These are phyloP conservation scores for Heritiera littoralis DNA, from an alignment of 345 rosid genomes.

Conservation along the genomic window DNA sequence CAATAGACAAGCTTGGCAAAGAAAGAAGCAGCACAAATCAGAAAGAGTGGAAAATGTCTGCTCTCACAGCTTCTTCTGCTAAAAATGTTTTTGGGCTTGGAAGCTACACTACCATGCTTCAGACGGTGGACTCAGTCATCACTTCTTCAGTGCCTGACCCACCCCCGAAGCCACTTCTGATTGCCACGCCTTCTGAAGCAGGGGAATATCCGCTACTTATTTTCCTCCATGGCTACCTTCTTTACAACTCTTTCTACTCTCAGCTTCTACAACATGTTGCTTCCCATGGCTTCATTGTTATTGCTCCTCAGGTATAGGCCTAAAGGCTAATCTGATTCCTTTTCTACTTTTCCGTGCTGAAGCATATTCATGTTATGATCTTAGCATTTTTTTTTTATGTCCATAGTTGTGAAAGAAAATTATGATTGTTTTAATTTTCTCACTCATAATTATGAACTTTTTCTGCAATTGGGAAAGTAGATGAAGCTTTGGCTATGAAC, in stretches of 20 bases:
- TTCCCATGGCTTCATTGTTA: conserved; percentile 85
- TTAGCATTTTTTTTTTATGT: too few species aligned
- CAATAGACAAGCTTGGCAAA: background rate
- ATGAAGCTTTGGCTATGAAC: background rate
- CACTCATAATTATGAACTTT: background rate
- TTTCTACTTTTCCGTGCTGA: background rate
- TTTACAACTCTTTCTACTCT: conserved; percentile 78
- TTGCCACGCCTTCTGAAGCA: conserved; percentile 56
- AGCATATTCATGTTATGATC: background rate
- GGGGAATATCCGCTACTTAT: conserved; percentile 74
- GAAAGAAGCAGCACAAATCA: background rate
- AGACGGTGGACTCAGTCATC: conserved; percentile 32
- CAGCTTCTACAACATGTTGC: conserved; percentile 84
- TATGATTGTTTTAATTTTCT: background rate
- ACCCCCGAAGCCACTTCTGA: conserved; percentile 72
- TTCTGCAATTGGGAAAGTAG: background rate
- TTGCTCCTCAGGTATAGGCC: conserved; percentile 77
- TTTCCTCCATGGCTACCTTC: conserved; percentile 86
- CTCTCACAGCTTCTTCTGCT: background rate
- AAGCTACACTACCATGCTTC: conserved; percentile 42
- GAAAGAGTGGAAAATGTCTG: background rate
- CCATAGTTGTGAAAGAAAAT: background rate
- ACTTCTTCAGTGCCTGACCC: conserved; percentile 27
- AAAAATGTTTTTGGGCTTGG: conserved; percentile 47
- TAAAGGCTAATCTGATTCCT: background rate